Percentiles rank a stretch among this genome's conserved stretches.
Evolutionary conservation across 2,329 filamentous ascomycete genomes (phyloP).

Genomic region (Pestalotiopsis fici): DNA sequence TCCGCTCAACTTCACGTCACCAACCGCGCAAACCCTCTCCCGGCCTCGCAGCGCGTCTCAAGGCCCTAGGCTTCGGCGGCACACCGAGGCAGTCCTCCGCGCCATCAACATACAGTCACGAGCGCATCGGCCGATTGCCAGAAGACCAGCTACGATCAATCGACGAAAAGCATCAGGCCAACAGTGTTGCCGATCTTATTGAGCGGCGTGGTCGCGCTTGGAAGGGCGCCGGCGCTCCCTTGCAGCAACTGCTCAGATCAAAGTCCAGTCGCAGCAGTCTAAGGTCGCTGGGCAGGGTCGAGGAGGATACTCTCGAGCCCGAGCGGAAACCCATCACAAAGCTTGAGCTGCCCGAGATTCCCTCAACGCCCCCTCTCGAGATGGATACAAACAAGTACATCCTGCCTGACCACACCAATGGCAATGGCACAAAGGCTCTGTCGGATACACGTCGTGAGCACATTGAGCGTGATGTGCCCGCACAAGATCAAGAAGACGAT

Average conservation of each 20-base stretch:
- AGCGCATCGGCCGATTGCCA: constrained; percentile 66
- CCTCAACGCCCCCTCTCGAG: constrained; percentile 49
- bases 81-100: constrained; percentile 37
- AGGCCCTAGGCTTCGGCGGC: constrained; percentile 61
- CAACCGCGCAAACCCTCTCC: constrained; percentile 61
- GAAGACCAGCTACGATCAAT: constrained; percentile 70
- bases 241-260: constrained; percentile 33
- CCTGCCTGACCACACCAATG: constrained; percentile 68
- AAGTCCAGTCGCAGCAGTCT: constrained; percentile 29
- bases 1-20: constrained; percentile 28
- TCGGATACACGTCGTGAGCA: constrained; percentile 59
- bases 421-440: constrained; percentile 67
- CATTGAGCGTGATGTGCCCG: constrained; percentile 49
- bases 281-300: constrained; percentile 20
- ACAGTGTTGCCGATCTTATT: constrained; percentile 46
- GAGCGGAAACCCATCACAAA: constrained; percentile 15
- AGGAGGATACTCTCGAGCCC: constrained; percentile 6
- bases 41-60: constrained; percentile 64
- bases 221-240: constrained; percentile 64
- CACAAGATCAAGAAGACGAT: constrained; percentile 34
- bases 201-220: constrained; percentile 71
- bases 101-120: constrained; percentile 33
- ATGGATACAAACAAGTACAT: constrained; percentile 77
- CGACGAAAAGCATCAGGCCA: constrained; percentile 65
- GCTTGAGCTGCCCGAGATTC: constrained; percentile 53